These are phyloP conservation scores for Geranium incanum DNA, from an alignment of 441 rosid genomes.

Conservation along the genomic window DNA sequence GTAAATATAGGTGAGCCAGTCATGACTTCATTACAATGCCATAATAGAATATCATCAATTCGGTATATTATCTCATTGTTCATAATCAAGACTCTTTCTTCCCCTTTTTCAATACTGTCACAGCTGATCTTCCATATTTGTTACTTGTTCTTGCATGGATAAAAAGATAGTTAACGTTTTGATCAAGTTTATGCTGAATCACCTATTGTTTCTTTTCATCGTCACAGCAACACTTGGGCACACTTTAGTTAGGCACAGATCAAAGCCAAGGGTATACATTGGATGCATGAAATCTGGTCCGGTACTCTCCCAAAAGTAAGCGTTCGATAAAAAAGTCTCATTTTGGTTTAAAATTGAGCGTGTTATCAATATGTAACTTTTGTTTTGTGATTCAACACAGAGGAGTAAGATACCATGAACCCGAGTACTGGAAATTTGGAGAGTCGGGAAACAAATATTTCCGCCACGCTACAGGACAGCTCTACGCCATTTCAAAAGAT, in stretches of 20 bases:
- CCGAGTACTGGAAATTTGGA: conserved; percentile 14
- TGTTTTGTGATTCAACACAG: not conserved
- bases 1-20: conserved; percentile 68
- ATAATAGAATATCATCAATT: not conserved
- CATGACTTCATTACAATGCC: not conserved
- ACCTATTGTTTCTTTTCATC: not conserved
- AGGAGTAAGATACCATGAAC: conserved; percentile 10
- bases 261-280: conserved; percentile 66
- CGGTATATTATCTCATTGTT: too few relatives aligned
- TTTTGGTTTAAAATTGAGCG: not conserved
- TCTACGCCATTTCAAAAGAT: conserved; percentile 7
- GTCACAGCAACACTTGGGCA: conserved; percentile 79
- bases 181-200: not conserved
- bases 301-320: conserved; percentile 82
- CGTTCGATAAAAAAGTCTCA: not conserved
- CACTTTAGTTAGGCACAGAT: conserved; percentile 71
- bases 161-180: not conserved
- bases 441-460: conserved; percentile 13
- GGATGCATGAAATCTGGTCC: conserved; percentile 99
- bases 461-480: conserved; percentile 7
- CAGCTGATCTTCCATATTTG: not conserved
- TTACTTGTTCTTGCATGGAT: not conserved
- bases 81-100: not conserved
- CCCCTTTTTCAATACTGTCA: not conserved
- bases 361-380: not conserved